A percentile compares a stretch with the other conserved stretches of the same genome.
Evolutionary conservation across 73 alveolate genomes (phyloP).

Genomic region (Paraurostyla sp.): DNA sequence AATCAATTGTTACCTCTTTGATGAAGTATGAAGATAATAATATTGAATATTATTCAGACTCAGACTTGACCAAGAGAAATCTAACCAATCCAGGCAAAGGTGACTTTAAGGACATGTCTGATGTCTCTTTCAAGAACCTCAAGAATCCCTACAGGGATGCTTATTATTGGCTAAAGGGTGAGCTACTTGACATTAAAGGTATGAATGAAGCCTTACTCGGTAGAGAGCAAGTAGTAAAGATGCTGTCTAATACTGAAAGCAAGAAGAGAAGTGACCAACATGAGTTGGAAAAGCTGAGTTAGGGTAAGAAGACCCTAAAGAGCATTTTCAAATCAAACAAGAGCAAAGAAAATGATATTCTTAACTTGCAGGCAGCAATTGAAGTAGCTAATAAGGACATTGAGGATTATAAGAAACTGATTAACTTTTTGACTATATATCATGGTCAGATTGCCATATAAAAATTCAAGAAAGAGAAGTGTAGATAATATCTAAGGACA

Average conservation of each 20-base stretch:
- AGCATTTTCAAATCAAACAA: slow-evolving; percentile 55
- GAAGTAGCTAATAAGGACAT: slow-evolving; percentile 63
- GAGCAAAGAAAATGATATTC: slow-evolving; percentile 59
- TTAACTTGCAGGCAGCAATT: slow-evolving; percentile 43
- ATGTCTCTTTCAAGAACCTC: not conserved
- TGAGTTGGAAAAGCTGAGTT: slow-evolving; percentile 60
- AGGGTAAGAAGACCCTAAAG: slow-evolving; percentile 65
- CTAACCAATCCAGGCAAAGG: slow-evolving; percentile 35
- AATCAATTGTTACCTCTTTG: not conserved
- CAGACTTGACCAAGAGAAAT: slow-evolving; percentile 4
- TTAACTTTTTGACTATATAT: slow-evolving; percentile 59
- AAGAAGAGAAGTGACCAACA: slow-evolving; percentile 60
- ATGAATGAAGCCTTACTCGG: slow-evolving; percentile 4
- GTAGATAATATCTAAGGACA: not conserved
- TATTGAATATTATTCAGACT: slow-evolving; percentile 36
- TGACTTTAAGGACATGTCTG: slow-evolving; percentile 1
- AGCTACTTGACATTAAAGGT: slow-evolving; percentile 41
- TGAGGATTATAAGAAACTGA: slow-evolving; percentile 63
- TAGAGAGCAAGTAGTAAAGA: slow-evolving; percentile 16
- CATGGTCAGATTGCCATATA: slow-evolving; percentile 60
- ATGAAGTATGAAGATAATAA: slow-evolving; percentile 47
- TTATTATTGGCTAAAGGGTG: slow-evolving; percentile 49
- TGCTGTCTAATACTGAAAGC: slow-evolving; percentile 14
- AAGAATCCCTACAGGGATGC: slow-evolving; percentile 49
- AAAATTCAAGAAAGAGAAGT: slow-evolving; percentile 57